These are phyloP conservation scores for Ceratocystis albifundus DNA, from an alignment of 2,329 filamentous ascomycete genomes.

Conservation along the genomic window DNA sequence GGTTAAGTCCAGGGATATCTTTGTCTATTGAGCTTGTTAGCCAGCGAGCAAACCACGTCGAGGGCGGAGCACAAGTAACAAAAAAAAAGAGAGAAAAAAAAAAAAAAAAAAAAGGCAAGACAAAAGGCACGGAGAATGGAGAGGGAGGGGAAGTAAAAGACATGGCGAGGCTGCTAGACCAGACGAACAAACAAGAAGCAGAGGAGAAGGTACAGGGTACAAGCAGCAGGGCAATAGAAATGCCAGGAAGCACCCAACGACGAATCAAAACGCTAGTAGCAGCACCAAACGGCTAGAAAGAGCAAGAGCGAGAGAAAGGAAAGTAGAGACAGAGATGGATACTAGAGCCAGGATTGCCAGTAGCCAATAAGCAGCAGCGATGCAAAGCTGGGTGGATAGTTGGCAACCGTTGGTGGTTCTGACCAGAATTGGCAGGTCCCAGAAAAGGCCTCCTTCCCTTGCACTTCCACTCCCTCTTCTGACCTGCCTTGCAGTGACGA, in stretches of 20 bases:
- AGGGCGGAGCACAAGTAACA: neutral
- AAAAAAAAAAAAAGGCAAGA: neutral
- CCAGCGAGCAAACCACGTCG: neutral
- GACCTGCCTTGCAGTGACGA: neutral
- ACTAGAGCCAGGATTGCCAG: neutral
- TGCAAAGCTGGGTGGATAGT: too few species aligned
- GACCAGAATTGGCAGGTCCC: too few species aligned
- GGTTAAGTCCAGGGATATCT: neutral
- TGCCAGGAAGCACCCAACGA: neutral
- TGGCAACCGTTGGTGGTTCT: too few species aligned
- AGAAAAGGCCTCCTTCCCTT: neutral
- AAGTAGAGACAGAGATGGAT: neutral
- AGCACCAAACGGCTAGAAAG: neutral
- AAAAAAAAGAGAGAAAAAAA: neutral
- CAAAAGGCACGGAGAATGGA: neutral
- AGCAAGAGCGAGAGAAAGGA: neutral
- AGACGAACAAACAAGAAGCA: neutral
- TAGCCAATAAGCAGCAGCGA: too few species aligned
- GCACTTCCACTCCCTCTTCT: neutral
- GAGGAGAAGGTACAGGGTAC: neutral
- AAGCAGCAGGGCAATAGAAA: neutral
- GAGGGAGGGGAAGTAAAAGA: neutral
- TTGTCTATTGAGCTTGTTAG: constrained; percentile 7
- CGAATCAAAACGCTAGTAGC: neutral
- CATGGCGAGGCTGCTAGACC: neutral